These are phyloP conservation scores for Juncus effusus DNA, from an alignment of 176 grass and related monocot genomes.

Conservation along the genomic window DNA sequence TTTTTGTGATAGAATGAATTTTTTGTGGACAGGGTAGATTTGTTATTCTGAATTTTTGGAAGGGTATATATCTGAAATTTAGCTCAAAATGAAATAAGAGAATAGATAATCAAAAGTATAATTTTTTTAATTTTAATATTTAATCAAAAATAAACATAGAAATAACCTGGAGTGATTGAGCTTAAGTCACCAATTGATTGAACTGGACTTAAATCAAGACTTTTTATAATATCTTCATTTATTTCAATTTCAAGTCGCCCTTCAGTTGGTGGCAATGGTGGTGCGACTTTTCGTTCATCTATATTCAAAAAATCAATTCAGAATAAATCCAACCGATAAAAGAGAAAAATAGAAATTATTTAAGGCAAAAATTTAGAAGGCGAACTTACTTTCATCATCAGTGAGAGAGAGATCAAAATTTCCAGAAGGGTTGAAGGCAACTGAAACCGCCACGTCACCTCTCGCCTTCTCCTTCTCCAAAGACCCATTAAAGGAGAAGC, in stretches of 20 bases:
- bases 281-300: slow-evolving; percentile 48
- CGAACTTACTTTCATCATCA: slow-evolving; percentile 26
- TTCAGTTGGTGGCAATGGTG: slow-evolving; percentile 63
- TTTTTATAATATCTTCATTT: slow-evolving; percentile 45
- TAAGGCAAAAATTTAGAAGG: not conserved
- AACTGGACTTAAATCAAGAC: slow-evolving; percentile 51
- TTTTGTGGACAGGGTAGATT: not conserved
- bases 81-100: no score
- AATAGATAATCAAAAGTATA: not conserved
- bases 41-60: not conserved
- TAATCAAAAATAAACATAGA: not conserved
- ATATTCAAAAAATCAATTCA: not conserved
- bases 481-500: slow-evolving; percentile 11
- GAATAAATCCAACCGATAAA: not conserved
- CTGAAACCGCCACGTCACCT: slow-evolving; percentile 32
- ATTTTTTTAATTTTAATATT: slow-evolving; percentile 1
- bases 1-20: not conserved
- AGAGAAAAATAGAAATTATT: not conserved
- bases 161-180: slow-evolving; percentile 41
- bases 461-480: not conserved
- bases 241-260: slow-evolving; percentile 62
- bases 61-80: not conserved
- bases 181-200: slow-evolving; percentile 36
- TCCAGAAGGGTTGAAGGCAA: slow-evolving; percentile 81
- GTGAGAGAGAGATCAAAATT: slow-evolving; percentile 75